Conservation (phyloP, 345 rosid species). For the Balakata baccata region DNA sequence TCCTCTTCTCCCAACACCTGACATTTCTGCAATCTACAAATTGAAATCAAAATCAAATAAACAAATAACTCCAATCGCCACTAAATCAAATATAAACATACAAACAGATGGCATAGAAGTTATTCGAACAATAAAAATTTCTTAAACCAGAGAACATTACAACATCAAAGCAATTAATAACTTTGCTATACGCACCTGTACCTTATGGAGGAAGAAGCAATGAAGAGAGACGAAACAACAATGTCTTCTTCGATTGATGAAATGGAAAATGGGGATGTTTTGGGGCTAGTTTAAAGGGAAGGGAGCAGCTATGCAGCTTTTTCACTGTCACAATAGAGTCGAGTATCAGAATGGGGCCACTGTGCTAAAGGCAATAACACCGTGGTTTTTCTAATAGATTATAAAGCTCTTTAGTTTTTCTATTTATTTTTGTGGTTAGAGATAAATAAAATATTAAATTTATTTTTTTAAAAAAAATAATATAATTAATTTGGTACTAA, state of each 20-base stretch:
- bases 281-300: not conserved
- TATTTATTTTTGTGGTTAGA: too few relatives aligned
- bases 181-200: not conserved
- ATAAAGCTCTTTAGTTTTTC: too few relatives aligned
- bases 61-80: not conserved
- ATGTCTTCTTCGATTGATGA: not conserved
- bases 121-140: not conserved
- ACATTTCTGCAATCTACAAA: slow-evolving; percentile 44
- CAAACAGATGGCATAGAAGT: not conserved
- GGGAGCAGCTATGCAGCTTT: not conserved
- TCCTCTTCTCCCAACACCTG: slow-evolving; percentile 47
- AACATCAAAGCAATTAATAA: not conserved
- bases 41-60: not conserved
- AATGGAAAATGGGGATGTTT: not conserved
- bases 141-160: not conserved
- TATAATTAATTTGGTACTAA: too few relatives aligned
- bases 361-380: too few relatives aligned
- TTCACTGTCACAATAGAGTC: not conserved
- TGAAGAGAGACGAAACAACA: not conserved
- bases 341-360: not conserved
- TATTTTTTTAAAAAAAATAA: too few relatives aligned
- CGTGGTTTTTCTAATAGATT: too few relatives aligned
- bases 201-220: not conserved
- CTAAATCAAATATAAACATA: not conserved
- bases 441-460: too few relatives aligned